Conservation (phyloP, 2,329 filamentous ascomycete genomes). For the Elsinoe fawcettii region DNA sequence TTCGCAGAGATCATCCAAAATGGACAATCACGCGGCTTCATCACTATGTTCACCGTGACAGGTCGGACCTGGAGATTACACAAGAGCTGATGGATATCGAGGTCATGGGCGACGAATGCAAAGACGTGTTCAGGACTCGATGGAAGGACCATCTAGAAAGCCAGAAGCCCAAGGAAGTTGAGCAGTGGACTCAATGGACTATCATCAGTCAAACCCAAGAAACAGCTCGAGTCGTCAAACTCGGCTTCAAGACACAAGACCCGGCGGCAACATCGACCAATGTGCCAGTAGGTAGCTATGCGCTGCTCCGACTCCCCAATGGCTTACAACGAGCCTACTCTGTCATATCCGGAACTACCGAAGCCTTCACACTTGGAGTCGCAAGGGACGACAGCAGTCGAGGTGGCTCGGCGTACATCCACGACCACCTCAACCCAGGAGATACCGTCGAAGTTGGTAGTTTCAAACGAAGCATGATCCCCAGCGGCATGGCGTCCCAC, state of each 20-base stretch:
- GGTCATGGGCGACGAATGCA: not conserved
- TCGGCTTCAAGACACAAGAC: not conserved
- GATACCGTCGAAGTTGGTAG: constrained; percentile 46
- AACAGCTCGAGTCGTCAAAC: not conserved
- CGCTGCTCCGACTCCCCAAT: not conserved
- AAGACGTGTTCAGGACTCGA: not conserved
- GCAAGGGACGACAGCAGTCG: constrained; percentile 48
- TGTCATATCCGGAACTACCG: constrained; percentile 45
- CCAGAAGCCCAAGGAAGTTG: not conserved
- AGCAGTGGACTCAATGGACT: not conserved
- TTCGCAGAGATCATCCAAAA: not conserved
- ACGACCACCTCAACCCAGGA: constrained; percentile 41
- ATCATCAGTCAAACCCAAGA: not conserved
- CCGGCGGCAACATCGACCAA: not conserved
- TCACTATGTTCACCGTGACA: not conserved
- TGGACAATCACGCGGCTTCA: not conserved
- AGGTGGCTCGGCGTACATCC: constrained; percentile 55
- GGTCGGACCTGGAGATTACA: not conserved
- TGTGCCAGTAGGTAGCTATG: not conserved
- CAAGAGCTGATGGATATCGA: not conserved
- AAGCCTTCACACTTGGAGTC: constrained; percentile 51
- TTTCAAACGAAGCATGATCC: constrained; percentile 42
- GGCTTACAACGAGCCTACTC: constrained; percentile 47
- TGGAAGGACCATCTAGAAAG: not conserved
- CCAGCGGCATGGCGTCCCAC: not conserved